A percentile compares a stretch with the other conserved stretches of the same genome.
Evolutionary conservation across 2,329 filamentous ascomycete genomes (phyloP).

Genomic region (Trichoderma guizhouense): DNA sequence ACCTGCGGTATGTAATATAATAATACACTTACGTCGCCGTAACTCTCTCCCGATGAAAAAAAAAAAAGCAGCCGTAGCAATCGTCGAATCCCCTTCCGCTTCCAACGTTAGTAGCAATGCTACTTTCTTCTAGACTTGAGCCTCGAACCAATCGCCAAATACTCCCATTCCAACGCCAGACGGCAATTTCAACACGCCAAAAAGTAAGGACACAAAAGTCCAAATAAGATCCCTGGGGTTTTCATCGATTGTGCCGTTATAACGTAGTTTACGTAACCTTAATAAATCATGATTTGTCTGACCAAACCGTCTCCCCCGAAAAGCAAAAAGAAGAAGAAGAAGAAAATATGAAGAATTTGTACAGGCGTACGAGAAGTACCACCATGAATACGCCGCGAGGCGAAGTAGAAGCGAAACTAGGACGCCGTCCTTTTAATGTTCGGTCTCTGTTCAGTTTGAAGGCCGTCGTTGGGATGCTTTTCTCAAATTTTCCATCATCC

Average conservation of each 20-base stretch:
- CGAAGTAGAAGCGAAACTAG: not conserved
- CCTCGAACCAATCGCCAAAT: not conserved
- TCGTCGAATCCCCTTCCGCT: not conserved
- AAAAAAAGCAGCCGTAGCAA: not conserved
- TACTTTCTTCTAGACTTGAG: not conserved
- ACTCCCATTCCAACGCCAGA: conserved; percentile 8
- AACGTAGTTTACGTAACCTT: not conserved
- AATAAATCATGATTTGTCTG: not conserved
- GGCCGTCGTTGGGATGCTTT: conserved; percentile 33
- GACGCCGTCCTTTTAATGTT: not conserved
- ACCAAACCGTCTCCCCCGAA: not conserved
- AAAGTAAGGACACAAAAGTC: not conserved
- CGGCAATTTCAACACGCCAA: not conserved
- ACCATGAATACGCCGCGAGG: not conserved
- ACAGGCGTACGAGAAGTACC: not conserved
- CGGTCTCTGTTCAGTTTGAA: not conserved
- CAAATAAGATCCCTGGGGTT: not conserved
- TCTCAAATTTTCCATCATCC: conserved; percentile 51
- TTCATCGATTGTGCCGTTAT: not conserved
- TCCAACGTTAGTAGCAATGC: not conserved
- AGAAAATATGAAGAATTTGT: not conserved
- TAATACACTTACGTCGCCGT: not conserved
- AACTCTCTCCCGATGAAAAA: not conserved
- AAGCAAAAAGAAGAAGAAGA: not conserved
- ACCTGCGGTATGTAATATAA: conserved; percentile 8